Base-by-base conservation (phyloP, 257 asterid genomes). In the Solanum etuberosum region DNA sequence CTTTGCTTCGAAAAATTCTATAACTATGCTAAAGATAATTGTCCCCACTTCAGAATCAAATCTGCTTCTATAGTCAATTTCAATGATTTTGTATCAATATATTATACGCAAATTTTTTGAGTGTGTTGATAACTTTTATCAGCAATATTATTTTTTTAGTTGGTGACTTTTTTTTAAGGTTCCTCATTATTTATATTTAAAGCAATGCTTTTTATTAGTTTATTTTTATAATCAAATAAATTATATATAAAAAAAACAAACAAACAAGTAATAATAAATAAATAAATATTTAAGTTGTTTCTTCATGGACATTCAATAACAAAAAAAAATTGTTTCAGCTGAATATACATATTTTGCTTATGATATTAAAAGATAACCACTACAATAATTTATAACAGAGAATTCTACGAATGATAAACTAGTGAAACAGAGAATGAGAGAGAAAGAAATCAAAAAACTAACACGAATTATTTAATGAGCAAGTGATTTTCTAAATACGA, bases 1-100 rank as follows among this genome's bases (percentile, higher is more conserved):
- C 0, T 0, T 29, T 67, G 5, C 0, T 67, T 18, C 0, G 1
- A 27, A 27, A 32, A 8, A 0, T 7, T 70, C 0, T 21, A 4
- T 10, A 73, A 37, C 9, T 21, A 74, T 21, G 32, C 21, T 38
- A 42, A 15, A 43, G 6, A 27, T 78, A 43, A 78, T 43, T 43
- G 40, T 27, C 84, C 84, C 65, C 38, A 42, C 65, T 78, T 43
- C 1, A 4, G 35, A 78, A 78, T 27, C 63, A 78, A 43, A 78
- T 78, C 38, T 43, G 14, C 65, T 27, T 78, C 38, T 78, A 15
- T 27, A 23, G 63, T 78, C 84, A 78, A 43, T 9, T 27, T 78
- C 84, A 42, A 34, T 8, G 84, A 78, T 78, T 40, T 78, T 78
- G 37, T 78, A 20, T 77, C 63, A 43, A 78, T 78, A 43, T 16